Conservation (phyloP, 306 rosid species). For the Luffa acutangula region DNA sequence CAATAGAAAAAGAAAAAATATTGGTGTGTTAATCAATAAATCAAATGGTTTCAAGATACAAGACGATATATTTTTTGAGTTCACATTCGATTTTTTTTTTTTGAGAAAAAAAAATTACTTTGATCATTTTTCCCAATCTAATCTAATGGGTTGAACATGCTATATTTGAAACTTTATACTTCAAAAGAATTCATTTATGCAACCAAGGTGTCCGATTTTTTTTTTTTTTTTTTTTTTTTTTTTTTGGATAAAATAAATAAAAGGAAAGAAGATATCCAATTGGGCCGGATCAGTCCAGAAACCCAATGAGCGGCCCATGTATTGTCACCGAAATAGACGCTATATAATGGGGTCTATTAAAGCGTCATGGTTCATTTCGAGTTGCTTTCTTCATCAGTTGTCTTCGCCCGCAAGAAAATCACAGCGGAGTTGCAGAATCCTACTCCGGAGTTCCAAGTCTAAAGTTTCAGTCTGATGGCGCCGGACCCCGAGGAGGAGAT, state of each 20-base stretch:
- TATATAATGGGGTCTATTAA: neutral
- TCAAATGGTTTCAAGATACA: no score
- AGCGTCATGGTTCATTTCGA: neutral
- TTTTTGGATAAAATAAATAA: neutral
- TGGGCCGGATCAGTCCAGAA: neutral
- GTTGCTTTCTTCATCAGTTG: constrained; percentile 1
- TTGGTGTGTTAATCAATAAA: no score
- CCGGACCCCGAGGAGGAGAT: constrained; percentile 68
- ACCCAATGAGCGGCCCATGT: neutral
- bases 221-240: no score
- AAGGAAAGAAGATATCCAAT: neutral
- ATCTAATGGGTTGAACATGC: neutral
- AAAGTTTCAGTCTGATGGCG: constrained; percentile 44
- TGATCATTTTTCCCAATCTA: no score
- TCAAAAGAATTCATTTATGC: no score
- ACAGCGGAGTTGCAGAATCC: neutral
- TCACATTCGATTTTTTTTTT: no score
- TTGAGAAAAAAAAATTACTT: no score
- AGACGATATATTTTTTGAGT: no score
- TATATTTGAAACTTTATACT: no score
- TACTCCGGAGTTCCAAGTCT: neutral
- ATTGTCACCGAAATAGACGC: neutral
- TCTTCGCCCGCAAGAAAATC: constrained; percentile 14
- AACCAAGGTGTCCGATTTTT: neutral
- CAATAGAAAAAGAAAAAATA: no score